Conservation (phyloP, 2,329 filamentous ascomycete genomes). For the Fusarium sororula region DNA sequence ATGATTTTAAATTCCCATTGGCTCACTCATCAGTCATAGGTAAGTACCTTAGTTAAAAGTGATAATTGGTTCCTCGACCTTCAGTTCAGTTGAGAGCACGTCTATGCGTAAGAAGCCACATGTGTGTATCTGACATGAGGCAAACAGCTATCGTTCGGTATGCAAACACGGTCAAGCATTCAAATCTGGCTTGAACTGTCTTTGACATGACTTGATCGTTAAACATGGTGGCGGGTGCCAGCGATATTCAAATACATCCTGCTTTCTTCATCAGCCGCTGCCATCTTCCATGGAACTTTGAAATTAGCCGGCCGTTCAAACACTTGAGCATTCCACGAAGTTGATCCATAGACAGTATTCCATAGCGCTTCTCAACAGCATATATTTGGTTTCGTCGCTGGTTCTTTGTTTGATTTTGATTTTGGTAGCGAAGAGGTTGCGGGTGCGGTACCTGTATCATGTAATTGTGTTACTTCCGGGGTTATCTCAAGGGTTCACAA, state of each 20-base stretch:
- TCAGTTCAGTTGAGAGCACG: background rate
- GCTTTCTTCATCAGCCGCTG: background rate
- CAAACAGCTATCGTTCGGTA: background rate
- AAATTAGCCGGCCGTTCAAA: background rate
- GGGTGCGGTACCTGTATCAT: background rate
- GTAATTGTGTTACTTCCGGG: background rate
- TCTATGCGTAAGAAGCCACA: background rate
- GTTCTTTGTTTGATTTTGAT: background rate
- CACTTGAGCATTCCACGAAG: background rate
- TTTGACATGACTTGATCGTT: background rate
- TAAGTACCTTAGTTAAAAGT: background rate
- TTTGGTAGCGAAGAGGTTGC: background rate
- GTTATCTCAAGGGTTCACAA: background rate
- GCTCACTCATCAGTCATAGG: background rate
- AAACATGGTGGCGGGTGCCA: background rate
- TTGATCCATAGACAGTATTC: background rate
- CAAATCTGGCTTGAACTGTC: background rate
- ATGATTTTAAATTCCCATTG: constrained; percentile 23
- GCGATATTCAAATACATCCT: background rate
- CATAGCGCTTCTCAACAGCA: background rate
- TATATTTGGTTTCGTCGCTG: no score
- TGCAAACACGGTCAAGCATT: background rate
- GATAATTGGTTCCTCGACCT: background rate
- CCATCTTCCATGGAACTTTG: background rate
- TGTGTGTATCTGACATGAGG: background rate